phyloP scores from a whole-genome alignment of 768 basidiomycete genomes.

The Kwoniella pini region DNA sequence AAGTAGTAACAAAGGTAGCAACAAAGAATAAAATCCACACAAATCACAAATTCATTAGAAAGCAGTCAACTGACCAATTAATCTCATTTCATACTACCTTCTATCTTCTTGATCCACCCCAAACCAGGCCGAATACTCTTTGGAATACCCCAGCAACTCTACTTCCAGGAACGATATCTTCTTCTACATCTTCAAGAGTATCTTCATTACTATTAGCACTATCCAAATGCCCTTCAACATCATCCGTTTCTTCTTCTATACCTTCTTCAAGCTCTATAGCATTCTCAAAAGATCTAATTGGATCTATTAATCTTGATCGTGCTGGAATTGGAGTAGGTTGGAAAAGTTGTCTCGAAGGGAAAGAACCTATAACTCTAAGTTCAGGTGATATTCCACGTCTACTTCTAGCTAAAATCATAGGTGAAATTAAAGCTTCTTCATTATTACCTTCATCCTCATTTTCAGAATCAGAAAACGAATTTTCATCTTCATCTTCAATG shows the following conservation, averaged over 20 bases:
- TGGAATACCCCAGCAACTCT: slow-evolving; percentile 18
- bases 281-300: slow-evolving; percentile 20
- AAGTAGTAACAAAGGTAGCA: no score
- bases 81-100: not conserved
- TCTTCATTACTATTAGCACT: not conserved
- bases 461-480: not conserved
- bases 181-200: not conserved
- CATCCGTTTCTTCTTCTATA: slow-evolving; percentile 15
- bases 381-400: slow-evolving; percentile 3
- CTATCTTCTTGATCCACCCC: slow-evolving; percentile 4
- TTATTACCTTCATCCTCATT: slow-evolving; percentile 16
- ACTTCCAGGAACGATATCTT: slow-evolving; percentile 2
- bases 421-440: slow-evolving; percentile 3
- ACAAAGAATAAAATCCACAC: not conserved
- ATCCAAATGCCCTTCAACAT: slow-evolving; percentile 4
- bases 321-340: slow-evolving; percentile 1
- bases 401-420: slow-evolving; percentile 4
- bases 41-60: not conserved
- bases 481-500: slow-evolving; percentile 27
- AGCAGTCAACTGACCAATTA: not conserved
- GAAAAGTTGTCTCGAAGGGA: slow-evolving; percentile 16
- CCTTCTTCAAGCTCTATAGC: slow-evolving; percentile 31
- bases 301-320: slow-evolving; percentile 1
- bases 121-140: slow-evolving; percentile 21
- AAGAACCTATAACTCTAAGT: slow-evolving; percentile 27